These are phyloP conservation scores for Rhizopogon parksii DNA, from an alignment of 1,284 basidiomycete genomes.

Conservation along the genomic window DNA sequence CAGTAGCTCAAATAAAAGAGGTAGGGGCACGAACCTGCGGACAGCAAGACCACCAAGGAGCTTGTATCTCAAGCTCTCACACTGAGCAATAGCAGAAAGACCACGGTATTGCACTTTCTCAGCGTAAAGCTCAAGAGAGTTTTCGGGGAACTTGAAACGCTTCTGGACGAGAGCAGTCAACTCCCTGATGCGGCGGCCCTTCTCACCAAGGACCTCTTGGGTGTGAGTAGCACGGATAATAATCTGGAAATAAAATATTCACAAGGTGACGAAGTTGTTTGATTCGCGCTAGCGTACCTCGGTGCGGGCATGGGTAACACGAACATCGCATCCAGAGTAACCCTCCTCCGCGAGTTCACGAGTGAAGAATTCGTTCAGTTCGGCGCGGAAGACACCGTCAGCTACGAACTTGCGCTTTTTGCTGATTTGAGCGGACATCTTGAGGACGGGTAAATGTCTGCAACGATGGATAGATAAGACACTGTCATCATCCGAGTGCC, in stretches of 20 bases:
- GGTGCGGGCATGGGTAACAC: constrained; percentile 98
- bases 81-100: constrained; percentile 97
- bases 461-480: constrained; percentile 3
- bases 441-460: constrained; percentile 18
- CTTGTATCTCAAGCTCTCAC: constrained; percentile 98
- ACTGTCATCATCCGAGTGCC: constrained; percentile 4
- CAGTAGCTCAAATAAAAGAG: not conserved
- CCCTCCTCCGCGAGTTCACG: constrained; percentile 99
- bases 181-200: constrained; percentile 99
- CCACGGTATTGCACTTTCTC: constrained; percentile 99
- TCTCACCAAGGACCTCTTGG: constrained; percentile 99
- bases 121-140: constrained; percentile 97
- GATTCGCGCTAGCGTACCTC: constrained; percentile 50
- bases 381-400: constrained; percentile 97
- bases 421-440: constrained; percentile 82
- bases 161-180: constrained; percentile 98
- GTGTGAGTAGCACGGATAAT: constrained; percentile 99
- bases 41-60: constrained; percentile 99
- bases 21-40: constrained; percentile 62
- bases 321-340: constrained; percentile 99
- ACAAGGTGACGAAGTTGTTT: constrained; percentile 3
- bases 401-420: constrained; percentile 99
- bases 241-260: constrained; percentile 51
- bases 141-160: constrained; percentile 99
- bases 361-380: constrained; percentile 98